Conservation (phyloP, 129 eudicot genomes). For the Erigeron canadensis region DNA sequence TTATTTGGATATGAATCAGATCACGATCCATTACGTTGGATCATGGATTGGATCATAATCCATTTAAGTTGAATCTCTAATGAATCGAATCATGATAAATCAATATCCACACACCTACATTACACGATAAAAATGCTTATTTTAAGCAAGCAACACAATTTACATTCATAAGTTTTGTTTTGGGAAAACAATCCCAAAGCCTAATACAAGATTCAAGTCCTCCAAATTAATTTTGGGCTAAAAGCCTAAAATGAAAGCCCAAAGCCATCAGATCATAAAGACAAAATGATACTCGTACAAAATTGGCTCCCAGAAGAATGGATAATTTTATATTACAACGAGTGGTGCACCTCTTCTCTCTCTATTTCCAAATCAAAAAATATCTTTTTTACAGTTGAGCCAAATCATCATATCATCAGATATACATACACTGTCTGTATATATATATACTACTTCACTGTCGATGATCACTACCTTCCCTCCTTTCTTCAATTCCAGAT, state of each 20-base stretch:
- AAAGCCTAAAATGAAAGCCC: neutral
- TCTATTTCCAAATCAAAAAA: conserved; percentile 10
- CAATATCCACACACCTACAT: too few species aligned
- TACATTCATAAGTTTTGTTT: too few species aligned
- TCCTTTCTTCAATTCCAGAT: conserved; percentile 5
- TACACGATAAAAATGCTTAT: too few species aligned
- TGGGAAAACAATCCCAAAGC: neutral
- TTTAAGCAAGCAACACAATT: too few species aligned
- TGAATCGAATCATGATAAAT: too few species aligned
- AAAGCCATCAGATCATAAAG: neutral
- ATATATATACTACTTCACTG: conserved; percentile 22
- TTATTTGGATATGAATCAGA: too few species aligned
- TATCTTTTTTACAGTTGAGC: conserved; percentile 32
- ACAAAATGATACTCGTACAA: too few species aligned
- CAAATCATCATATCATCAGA: conserved; percentile 22
- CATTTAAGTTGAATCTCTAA: too few species aligned
- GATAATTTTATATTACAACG: conserved; percentile 16
- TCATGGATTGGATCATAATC: too few species aligned
- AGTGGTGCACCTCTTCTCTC: conserved; percentile 25
- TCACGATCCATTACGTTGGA: too few species aligned
- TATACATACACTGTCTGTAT: conserved; percentile 7
- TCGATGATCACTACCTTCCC: conserved; percentile 11
- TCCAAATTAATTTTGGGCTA: neutral
- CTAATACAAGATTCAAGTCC: neutral
- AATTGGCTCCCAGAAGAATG: neutral